Percentiles rank a stretch among this genome's conserved stretches.
Conservation (phyloP, 1,284 basidiomycete species). For the Trichosporon ovoides region DNA sequence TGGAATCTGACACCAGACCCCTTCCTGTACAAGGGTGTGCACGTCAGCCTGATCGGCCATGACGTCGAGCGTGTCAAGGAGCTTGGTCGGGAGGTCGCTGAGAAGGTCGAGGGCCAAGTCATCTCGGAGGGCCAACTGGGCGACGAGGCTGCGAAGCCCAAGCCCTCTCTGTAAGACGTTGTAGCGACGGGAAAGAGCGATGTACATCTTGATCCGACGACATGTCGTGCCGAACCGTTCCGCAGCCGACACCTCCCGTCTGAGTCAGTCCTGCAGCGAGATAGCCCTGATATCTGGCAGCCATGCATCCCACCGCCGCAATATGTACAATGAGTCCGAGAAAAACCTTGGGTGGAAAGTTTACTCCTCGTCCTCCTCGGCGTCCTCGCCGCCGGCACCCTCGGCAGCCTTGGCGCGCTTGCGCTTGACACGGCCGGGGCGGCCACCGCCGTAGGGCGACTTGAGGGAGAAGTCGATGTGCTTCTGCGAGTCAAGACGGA, state of each 20-base stretch:
- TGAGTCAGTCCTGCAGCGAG: neutral
- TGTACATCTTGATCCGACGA: neutral
- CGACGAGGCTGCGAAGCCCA: slow-evolving; percentile 23
- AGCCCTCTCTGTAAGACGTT: slow-evolving; percentile 9
- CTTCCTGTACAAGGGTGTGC: slow-evolving; percentile 53
- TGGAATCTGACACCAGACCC: slow-evolving; percentile 51
- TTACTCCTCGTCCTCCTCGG: slow-evolving; percentile 64
- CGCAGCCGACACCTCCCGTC: neutral
- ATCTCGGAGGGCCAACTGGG: slow-evolving; percentile 50
- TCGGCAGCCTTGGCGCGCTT: slow-evolving; percentile 93
- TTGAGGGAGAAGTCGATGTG: slow-evolving; percentile 99
- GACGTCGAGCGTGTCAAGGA: slow-evolving; percentile 55
- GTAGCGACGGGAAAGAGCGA: neutral
- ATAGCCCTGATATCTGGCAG: slow-evolving; percentile 15
- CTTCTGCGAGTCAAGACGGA: slow-evolving; percentile 94
- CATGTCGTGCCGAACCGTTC: neutral
- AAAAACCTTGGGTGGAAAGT: slow-evolving; percentile 8
- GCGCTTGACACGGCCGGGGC: slow-evolving; percentile 96
- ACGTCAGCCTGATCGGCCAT: slow-evolving; percentile 73
- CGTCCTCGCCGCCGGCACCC: slow-evolving; percentile 87
- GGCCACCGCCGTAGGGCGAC: slow-evolving; percentile 95
- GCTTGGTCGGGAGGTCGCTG: slow-evolving; percentile 60
- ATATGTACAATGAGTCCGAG: slow-evolving; percentile 22
- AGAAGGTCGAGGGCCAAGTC: slow-evolving; percentile 52
- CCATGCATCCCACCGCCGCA: slow-evolving; percentile 25